Conservation (phyloP, 2,329 filamentous ascomycete species). For the Venturia pyrina region DNA sequence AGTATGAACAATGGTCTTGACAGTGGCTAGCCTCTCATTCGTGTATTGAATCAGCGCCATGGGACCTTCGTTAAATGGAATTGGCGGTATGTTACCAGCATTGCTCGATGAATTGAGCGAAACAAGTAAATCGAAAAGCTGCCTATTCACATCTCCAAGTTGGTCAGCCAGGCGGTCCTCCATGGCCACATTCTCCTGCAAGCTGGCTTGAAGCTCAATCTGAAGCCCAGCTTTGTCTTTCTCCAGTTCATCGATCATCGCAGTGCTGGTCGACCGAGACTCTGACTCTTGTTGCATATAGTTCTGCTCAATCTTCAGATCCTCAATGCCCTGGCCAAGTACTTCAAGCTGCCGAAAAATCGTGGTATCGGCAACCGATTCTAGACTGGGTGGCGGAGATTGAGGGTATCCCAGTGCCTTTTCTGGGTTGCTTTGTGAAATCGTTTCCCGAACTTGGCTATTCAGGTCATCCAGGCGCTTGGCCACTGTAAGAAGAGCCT, state of each 20-base stretch:
- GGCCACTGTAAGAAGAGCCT: conserved; percentile 35
- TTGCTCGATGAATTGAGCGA: not conserved
- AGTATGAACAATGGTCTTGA: conserved; percentile 22
- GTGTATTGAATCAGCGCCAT: conserved; percentile 61
- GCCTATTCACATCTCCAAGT: conserved; percentile 46
- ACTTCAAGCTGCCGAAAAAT: conserved; percentile 53
- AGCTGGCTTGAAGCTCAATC: conserved; percentile 11
- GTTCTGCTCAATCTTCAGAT: conserved; percentile 10
- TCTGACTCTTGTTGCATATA: not conserved
- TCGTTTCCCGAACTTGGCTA: conserved; percentile 53
- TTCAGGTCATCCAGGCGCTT: conserved; percentile 59
- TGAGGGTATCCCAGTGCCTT: conserved; percentile 19
- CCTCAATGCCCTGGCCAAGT: conserved; percentile 51
- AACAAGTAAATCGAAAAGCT: conserved; percentile 42
- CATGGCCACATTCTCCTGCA: conserved; percentile 12
- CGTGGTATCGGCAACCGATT: not conserved
- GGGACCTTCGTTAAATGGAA: conserved; percentile 30
- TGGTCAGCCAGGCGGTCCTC: conserved; percentile 23
- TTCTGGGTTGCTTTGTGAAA: conserved; percentile 52
- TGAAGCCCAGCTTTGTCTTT: conserved; percentile 1
- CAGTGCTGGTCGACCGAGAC: not conserved
- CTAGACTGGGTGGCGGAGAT: not conserved
- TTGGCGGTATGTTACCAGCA: not conserved
- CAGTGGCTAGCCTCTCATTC: conserved; percentile 46
- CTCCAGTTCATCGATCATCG: not conserved